Conservation (phyloP, 257 asterid genomes). For the Solanum clarkiae region DNA sequence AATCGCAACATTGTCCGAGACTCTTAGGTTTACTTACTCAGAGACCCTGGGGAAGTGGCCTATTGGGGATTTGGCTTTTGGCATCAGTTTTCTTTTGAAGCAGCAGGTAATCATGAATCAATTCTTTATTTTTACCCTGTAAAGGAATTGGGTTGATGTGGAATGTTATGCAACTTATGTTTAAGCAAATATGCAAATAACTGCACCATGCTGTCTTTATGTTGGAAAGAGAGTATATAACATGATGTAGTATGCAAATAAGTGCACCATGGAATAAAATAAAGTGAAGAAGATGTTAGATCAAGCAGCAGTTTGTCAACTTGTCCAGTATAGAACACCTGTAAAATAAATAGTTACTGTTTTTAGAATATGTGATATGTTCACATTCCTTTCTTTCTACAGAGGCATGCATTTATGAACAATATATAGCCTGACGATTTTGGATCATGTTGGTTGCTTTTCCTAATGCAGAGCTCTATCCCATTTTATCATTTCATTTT, state of each 20-base stretch:
- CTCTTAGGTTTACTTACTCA: conserved; percentile 90
- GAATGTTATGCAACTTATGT: neutral
- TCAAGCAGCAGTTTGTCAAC: neutral
- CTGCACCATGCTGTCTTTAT: neutral
- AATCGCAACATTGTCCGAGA: conserved; percentile 85
- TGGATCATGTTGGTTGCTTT: neutral
- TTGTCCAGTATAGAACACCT: neutral
- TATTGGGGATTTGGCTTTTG: conserved; percentile 95
- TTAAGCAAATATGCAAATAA: neutral
- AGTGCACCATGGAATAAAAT: neutral
- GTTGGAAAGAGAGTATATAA: neutral
- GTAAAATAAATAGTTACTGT: neutral
- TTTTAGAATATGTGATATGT: neutral
- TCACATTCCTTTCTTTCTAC: neutral
- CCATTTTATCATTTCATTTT: neutral
- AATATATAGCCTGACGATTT: neutral
- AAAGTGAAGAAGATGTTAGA: neutral
- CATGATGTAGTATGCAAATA: neutral
- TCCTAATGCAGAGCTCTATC: neutral
- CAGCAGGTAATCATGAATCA: conserved; percentile 60
- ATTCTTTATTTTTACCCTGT: neutral
- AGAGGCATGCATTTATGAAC: neutral
- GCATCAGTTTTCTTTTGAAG: conserved; percentile 85
- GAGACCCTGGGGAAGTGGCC: conserved; percentile 99
- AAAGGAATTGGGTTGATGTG: neutral